Conservation (phyloP, 352 stramenopile species). For the Pythium phragmiticola region DNA sequence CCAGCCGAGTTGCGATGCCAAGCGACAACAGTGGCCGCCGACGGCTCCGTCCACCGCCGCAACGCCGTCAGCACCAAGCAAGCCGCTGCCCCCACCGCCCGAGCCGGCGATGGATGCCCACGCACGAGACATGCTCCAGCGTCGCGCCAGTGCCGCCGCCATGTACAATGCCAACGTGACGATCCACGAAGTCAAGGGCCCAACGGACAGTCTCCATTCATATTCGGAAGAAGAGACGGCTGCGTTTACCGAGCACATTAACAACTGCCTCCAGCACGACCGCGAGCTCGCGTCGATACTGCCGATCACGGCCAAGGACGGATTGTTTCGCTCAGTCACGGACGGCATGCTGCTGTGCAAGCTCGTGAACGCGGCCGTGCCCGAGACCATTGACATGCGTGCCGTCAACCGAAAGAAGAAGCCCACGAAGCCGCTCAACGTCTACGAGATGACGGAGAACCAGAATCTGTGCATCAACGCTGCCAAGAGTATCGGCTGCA, state of each 20-base stretch:
- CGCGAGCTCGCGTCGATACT: slow-evolving; percentile 58
- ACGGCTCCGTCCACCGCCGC: slow-evolving; percentile 32
- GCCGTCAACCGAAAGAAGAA: slow-evolving; percentile 83
- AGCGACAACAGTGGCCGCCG: slow-evolving; percentile 54
- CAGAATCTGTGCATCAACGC: slow-evolving; percentile 94
- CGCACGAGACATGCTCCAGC: slow-evolving; percentile 57
- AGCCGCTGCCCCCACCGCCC: slow-evolving; percentile 7
- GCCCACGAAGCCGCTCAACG: slow-evolving; percentile 60
- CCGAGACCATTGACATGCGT: slow-evolving; percentile 91
- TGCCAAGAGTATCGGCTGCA: slow-evolving; percentile 92
- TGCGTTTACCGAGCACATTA: slow-evolving; percentile 93
- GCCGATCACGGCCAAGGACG: slow-evolving; percentile 76
- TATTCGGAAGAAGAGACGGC: slow-evolving; percentile 90
- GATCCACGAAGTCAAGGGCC: slow-evolving; percentile 81
- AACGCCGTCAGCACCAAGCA: slow-evolving; percentile 18
- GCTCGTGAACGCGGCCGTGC: slow-evolving; percentile 89
- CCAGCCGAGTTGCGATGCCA: slow-evolving; percentile 26
- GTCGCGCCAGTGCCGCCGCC: slow-evolving; percentile 53
- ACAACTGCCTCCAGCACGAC: slow-evolving; percentile 81
- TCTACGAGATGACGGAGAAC: slow-evolving; percentile 90
- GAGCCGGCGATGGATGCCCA: slow-evolving; percentile 39
- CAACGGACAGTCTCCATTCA: slow-evolving; percentile 75
- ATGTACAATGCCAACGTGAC: slow-evolving; percentile 62
- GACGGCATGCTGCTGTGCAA: slow-evolving; percentile 91
- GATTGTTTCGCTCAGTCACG: slow-evolving; percentile 77